Evolutionary conservation across 2,329 filamentous ascomycete species (phyloP).

Genomic region (Cytospora mali): DNA sequence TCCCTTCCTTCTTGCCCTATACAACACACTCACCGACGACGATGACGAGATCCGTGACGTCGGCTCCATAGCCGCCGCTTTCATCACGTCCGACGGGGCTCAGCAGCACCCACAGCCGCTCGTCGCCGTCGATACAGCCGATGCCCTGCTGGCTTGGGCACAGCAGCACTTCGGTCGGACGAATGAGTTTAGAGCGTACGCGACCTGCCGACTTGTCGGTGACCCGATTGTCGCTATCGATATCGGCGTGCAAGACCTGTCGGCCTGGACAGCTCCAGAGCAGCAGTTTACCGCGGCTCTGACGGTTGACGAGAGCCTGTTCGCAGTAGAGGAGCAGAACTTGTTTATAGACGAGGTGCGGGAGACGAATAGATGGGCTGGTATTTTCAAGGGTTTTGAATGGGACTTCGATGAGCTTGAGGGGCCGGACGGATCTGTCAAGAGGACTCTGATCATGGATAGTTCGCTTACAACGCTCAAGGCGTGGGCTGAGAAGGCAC

Average conservation of each 20-base stretch:
- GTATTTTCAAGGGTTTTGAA: slow-evolving; percentile 44
- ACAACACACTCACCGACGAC: slow-evolving; percentile 82
- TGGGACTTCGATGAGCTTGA: slow-evolving; percentile 28
- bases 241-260: slow-evolving; percentile 21
- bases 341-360: slow-evolving; percentile 84
- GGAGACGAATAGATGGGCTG: slow-evolving; percentile 71
- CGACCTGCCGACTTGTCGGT: slow-evolving; percentile 48
- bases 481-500: slow-evolving; percentile 50
- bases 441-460: slow-evolving; percentile 16
- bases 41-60: slow-evolving; percentile 72
- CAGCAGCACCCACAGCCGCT: slow-evolving; percentile 36
- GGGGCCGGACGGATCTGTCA: slow-evolving; percentile 25
- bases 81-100: slow-evolving; percentile 1
- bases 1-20: slow-evolving; percentile 65
- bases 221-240: slow-evolving; percentile 25
- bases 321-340: slow-evolving; percentile 90
- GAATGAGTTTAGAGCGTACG: slow-evolving; percentile 43
- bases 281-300: slow-evolving; percentile 49
- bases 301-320: slow-evolving; percentile 68
- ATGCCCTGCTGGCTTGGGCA: slow-evolving; percentile 49
- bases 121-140: slow-evolving; percentile 51
- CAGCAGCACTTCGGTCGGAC: slow-evolving; percentile 38
- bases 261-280: slow-evolving; percentile 34
- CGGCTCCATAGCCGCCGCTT: slow-evolving; percentile 21
- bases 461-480: slow-evolving; percentile 35